Conservation (phyloP, 805 yeast species). For the Metschnikowia rubicola region DNA sequence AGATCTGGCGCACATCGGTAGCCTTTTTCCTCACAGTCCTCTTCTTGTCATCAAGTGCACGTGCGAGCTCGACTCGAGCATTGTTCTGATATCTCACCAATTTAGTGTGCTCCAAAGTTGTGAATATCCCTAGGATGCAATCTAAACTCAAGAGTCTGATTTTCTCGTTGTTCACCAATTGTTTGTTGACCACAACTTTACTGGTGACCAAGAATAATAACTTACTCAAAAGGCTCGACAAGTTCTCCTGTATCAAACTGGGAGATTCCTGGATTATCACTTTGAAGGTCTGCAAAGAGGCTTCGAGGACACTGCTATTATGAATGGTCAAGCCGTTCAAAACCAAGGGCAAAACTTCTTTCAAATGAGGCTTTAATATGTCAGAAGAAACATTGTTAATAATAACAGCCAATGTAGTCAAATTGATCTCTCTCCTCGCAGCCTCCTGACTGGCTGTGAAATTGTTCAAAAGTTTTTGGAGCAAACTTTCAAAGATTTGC, state of each 20-base stretch:
- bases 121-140: constrained; percentile 46
- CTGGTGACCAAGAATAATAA: constrained; percentile 39
- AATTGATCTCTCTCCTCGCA: constrained; percentile 44
- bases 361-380: constrained; percentile 62
- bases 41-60: constrained; percentile 66
- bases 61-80: constrained; percentile 46
- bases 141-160: constrained; percentile 57
- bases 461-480: constrained; percentile 52
- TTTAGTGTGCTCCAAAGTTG: constrained; percentile 30
- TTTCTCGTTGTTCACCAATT: constrained; percentile 36
- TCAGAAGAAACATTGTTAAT: constrained; percentile 61
- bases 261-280: constrained; percentile 54
- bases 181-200: constrained; percentile 14
- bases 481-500: constrained; percentile 58
- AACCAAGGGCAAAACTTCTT: constrained; percentile 65
- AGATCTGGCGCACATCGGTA: constrained; percentile 75
- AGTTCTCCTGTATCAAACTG: constrained; percentile 48
- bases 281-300: constrained; percentile 58
- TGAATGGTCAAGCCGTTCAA: constrained; percentile 56
- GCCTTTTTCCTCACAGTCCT: constrained; percentile 74
- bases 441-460: constrained; percentile 27
- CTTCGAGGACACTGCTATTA: constrained; percentile 48
- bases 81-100: constrained; percentile 50
- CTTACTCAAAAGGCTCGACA: constrained; percentile 55
- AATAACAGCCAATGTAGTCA: constrained; percentile 65